Evolutionary conservation across 192 early-diverging fungal genomes (phyloP), one percentile per base, ranked within the genome.

Genomic region (Funneliformis mosseae): DNA sequence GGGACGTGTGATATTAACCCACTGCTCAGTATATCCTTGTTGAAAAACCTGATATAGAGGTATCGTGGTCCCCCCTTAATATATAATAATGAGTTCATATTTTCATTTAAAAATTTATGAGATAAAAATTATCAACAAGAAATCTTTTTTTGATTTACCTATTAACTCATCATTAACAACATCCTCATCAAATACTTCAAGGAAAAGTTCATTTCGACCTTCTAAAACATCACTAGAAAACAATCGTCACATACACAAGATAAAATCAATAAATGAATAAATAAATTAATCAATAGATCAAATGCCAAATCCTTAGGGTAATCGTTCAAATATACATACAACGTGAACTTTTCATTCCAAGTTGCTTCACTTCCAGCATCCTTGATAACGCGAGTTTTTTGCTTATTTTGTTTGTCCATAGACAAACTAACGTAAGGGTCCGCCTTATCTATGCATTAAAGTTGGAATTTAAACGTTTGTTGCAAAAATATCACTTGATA

Each of bases 381-480:
- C 7, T 76, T 8, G 18, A 60, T 27, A 4, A 55, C 50, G 16
- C 39, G 27, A 21, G 74, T 76, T 76, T 61, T 76, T 39, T 76
- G 46, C 27, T 27, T 61, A 76, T 76, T 76, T 10, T 55, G 27
- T 39, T 21, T 76, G 14, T 76, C 74, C 18, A 76, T 21, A 18
- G 74, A 60, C 39, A 76, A 59, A 41, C 27, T 23, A 38, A 76
- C 74, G 38, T 76, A 76, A 5, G 74, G 74, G 39, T 76, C 27
- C 33, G 50, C 12, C 10, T 76, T 59, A 39, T 61, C 74, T 76
- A 39, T 23, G 16, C 25, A 71, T 42, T 45, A 43, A 41, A 3
- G 10, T 11, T 38, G 3, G 5, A 14, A 4, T 16, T 33, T 66
- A 66, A 66, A 5, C 6, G 28, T 33, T 38, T 16, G 8, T 33